Percentiles rank a stretch among this genome's conserved stretches.
These are phyloP conservation scores for Diaporthe australafricana DNA, from an alignment of 2,329 filamentous ascomycete species.

Conservation along the genomic window DNA sequence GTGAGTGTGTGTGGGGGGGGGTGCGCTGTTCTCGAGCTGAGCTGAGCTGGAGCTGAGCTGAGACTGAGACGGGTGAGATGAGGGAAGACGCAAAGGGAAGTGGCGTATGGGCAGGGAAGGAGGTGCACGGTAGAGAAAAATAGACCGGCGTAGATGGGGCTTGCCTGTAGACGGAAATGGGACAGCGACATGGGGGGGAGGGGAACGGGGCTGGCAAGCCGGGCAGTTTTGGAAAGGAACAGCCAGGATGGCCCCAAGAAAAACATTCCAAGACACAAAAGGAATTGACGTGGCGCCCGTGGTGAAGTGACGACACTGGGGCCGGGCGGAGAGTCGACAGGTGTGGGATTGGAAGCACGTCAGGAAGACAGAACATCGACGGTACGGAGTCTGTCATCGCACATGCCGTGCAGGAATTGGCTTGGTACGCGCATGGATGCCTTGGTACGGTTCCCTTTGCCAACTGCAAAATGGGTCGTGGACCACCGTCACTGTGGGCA, in stretches of 20 bases:
- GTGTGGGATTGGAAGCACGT: constrained; percentile 24
- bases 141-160: constrained; percentile 16
- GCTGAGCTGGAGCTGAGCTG: constrained; percentile 26
- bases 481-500: constrained; percentile 16
- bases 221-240: background rate
- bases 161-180: constrained; percentile 24
- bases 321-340: constrained; percentile 8
- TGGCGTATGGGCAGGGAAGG: constrained; percentile 4
- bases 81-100: constrained; percentile 20
- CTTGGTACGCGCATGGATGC: constrained; percentile 14
- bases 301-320: constrained; percentile 29
- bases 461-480: constrained; percentile 4
- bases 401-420: constrained; percentile 9
- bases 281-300: constrained; percentile 33
- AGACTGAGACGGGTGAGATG: constrained; percentile 24
- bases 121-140: constrained; percentile 17
- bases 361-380: constrained; percentile 3
- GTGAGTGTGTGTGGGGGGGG: background rate
- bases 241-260: background rate
- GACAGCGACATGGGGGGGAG: constrained; percentile 7
- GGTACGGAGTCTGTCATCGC: constrained; percentile 22
- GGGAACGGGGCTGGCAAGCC: background rate
- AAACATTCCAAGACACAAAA: constrained; percentile 19
- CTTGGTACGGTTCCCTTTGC: constrained; percentile 1
- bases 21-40: constrained; percentile 1